Base-by-base conservation (phyloP, 202 grass and related monocot genomes). In the Digitaria exilis region DNA sequence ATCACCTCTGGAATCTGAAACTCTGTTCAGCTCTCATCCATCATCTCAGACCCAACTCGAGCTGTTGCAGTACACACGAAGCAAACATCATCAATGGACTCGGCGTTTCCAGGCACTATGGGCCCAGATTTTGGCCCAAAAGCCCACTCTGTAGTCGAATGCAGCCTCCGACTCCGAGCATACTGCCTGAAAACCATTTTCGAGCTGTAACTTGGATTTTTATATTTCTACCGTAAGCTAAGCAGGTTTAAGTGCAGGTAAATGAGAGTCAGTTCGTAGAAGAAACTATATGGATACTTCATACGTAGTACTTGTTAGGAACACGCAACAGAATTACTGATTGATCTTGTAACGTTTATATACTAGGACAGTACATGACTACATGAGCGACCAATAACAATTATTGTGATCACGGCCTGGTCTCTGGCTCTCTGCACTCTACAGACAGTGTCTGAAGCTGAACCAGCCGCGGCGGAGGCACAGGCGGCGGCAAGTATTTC, bases 361-460 rank as follows among this genome's bases (percentile, higher is more conserved):
- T 67, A 86, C 70, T 42, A 25, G 48, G 22, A 59, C 51, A n/a
- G 48, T 71, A 77, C 65, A 39, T 2, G 13, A 37, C n/a, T 69
- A 76, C 73, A 37, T 2, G 12, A 35, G 22, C 52, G n/a, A 43
- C 18, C 41, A 56, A 50, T 8, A 75, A 56, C 34, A 16, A 80
- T 42, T n/a, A 13, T 48, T 9, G 25, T 43, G 22, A 45, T 95
- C 92, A n/a, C 82, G 86, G 57, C 7, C 9, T 49, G 15, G 10
- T 26, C 18, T n/a, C n/a, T n/a, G n/a, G 17, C 57, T 84, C 41
- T n/a, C n/a, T n/a, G n/a, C 54, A 51, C 15, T 82, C 78, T 78
- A 82, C 32, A n/a, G n/a, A n/a, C n/a, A 84, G 29, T 58, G 74
- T 83, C 34, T 82, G 66, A 65, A 89, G 69, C 43, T 59, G 66